Conservation (phyloP, 352 stramenopile species). For the Globisporangium iwayamae region DNA sequence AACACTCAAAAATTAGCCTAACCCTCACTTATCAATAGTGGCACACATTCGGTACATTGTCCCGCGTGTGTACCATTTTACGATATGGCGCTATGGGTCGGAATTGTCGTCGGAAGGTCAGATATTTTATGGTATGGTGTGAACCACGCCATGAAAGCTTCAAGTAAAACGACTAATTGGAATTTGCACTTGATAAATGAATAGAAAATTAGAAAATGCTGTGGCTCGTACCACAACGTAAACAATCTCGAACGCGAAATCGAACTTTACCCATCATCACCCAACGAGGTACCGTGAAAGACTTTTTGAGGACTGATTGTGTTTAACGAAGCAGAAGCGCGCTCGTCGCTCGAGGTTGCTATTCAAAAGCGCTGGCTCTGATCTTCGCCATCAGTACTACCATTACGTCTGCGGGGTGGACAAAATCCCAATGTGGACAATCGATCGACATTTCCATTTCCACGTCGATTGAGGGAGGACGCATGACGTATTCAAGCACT, state of each 20-base stretch:
- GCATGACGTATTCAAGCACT: no score
- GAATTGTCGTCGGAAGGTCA: no score
- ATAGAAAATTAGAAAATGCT: neutral
- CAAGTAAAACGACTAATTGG: neutral
- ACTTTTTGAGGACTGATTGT: neutral
- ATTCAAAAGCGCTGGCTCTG: no score
- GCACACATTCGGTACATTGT: no score
- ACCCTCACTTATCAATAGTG: no score
- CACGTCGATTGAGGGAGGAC: no score
- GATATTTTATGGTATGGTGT: no score
- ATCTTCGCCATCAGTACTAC: no score
- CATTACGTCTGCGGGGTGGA: neutral
- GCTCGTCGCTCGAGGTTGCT: neutral
- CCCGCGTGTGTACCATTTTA: no score
- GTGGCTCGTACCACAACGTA: neutral
- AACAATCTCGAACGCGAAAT: constrained; percentile 7
- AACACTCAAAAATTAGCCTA: no score
- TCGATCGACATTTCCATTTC: neutral
- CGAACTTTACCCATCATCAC: constrained; percentile 5
- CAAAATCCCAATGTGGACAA: neutral
- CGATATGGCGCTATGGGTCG: no score
- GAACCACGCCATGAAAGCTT: neutral
- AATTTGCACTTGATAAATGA: neutral
- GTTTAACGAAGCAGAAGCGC: neutral
- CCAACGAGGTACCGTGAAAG: neutral